A percentile compares a stretch with the other conserved stretches of the same genome.
Conservation (phyloP, 495 filamentous ascomycete genomes). For the Platismatia glauca region DNA sequence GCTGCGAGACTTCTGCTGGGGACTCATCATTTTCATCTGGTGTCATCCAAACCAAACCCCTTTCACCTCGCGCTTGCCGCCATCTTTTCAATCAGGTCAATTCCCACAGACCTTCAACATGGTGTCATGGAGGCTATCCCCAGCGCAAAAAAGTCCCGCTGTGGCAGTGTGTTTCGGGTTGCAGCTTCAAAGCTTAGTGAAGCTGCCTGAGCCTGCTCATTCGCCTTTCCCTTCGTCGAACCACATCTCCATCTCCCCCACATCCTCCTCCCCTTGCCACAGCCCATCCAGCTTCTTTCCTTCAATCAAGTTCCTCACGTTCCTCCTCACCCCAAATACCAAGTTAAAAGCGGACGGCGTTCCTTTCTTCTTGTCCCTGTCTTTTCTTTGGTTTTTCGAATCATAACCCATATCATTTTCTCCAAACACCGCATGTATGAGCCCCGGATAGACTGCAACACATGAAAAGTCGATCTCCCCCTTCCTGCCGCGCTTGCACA, state of each 20-base stretch:
- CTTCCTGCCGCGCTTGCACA: neutral
- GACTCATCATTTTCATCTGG: too few relatives aligned
- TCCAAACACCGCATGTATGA: neutral
- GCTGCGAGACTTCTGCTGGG: too few relatives aligned
- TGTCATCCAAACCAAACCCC: too few relatives aligned
- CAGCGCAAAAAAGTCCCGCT: too few relatives aligned
- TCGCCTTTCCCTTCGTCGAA: neutral
- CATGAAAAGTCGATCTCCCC: neutral
- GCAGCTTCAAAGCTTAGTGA: too few relatives aligned
- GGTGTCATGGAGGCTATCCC: too few relatives aligned
- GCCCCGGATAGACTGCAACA: neutral
- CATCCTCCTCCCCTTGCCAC: neutral
- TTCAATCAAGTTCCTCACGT: neutral
- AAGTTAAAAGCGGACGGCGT: neutral
- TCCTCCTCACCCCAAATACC: neutral
- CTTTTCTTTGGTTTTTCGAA: neutral
- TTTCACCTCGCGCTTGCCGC: too few relatives aligned
- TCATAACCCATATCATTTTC: neutral
- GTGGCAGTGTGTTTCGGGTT: too few relatives aligned
- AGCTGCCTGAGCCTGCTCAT: too few relatives aligned
- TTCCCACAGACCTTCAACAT: too few relatives aligned
- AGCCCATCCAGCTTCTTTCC: neutral
- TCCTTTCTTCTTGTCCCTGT: neutral
- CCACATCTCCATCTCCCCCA: neutral
- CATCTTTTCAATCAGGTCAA: too few relatives aligned